Evolutionary conservation across 2,329 filamentous ascomycete species (phyloP).

Genomic region (Trichoderma afroharzianum): DNA sequence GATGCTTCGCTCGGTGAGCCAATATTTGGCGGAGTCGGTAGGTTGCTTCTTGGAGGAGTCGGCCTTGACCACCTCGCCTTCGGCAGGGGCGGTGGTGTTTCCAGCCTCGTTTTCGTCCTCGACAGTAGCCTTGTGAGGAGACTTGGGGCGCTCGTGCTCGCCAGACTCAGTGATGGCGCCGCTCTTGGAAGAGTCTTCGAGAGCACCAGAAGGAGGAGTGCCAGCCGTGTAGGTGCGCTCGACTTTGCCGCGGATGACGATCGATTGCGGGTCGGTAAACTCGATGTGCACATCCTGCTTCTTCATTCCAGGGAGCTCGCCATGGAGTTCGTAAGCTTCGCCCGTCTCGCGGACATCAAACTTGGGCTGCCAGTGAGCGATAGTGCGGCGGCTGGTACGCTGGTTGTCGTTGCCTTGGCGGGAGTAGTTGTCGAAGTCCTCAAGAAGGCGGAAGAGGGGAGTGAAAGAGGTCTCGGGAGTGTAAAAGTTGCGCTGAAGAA

Average conservation of each 20-base stretch:
- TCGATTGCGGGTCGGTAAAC: slow-evolving; percentile 67
- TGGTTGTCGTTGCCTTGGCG: slow-evolving; percentile 27
- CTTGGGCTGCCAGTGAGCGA: slow-evolving; percentile 58
- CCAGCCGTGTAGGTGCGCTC: slow-evolving; percentile 55
- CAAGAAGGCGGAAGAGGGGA: slow-evolving; percentile 56
- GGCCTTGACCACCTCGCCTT: slow-evolving; percentile 25
- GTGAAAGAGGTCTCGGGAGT: slow-evolving; percentile 46
- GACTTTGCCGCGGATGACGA: slow-evolving; percentile 63
- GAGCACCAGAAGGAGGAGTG: slow-evolving; percentile 40
- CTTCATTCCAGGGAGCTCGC: slow-evolving; percentile 69
- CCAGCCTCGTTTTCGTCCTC: slow-evolving; percentile 53
- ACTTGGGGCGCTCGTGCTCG: slow-evolving; percentile 31
- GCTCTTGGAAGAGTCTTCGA: slow-evolving; percentile 37
- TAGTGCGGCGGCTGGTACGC: slow-evolving; percentile 25
- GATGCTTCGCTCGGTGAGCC: slow-evolving; percentile 63
- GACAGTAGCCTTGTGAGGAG: slow-evolving; percentile 57
- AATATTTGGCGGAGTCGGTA: slow-evolving; percentile 55
- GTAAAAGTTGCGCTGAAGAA: slow-evolving; percentile 48
- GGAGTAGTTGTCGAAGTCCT: slow-evolving; percentile 53
- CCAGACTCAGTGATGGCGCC: slow-evolving; percentile 37
- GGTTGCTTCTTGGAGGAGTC: slow-evolving; percentile 23
- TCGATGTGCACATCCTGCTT: slow-evolving; percentile 70
- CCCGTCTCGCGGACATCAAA: slow-evolving; percentile 70
- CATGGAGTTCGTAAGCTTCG: slow-evolving; percentile 66
- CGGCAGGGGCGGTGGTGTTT: slow-evolving; percentile 20